Evolutionary conservation across 345 rosid species (phyloP), one percentile per base, ranked within the genome.

Genomic region (Salix udensis): DNA sequence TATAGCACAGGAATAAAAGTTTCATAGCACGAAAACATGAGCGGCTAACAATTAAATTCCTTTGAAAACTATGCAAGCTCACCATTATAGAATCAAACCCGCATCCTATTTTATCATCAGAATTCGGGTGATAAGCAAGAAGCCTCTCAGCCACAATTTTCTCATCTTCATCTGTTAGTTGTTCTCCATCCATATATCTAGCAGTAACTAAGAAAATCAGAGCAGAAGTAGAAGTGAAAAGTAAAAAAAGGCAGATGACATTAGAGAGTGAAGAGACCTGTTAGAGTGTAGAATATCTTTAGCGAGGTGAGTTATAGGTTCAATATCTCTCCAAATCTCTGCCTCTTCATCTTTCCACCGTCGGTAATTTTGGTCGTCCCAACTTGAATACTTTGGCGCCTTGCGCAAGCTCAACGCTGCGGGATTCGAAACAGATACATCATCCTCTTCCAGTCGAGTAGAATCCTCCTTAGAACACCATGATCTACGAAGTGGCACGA

Each of bases 11-110:
- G 3, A 62, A 62, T 10, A 62, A n/a, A 26, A 26, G 30, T 23
- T 4, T n/a, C 5, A 11, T 0, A 28, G 14, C 26, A 62, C 31
- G 9, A 14, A 28, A 66, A 31, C 18, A 66, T 7, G 26, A 28
- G 66, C 12, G 4, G 30, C 52, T 24, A 67, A 23, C 66, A 26
- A 24, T 31, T 23, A 67, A 14, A 60, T 8, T 76, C 21, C 14
- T 42, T 31, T 7, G 37, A 11, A 55, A 61, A 4, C 23, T 6
- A 75, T 34, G 36, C 28, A 42, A 80, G 72, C 53, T 78, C 82
- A 91, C 98, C 96, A 94, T 91, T 60, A 92, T 82, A 72, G 81
- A 89, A 80, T 90, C 89, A 77, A 91, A 85, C 69, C 97, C 97
- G 65, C 91, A 88, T 55, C 96, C 98, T 74, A 92, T 86, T 89